Base-by-base conservation (phyloP, 1,139 yeast species). In the Wickerhamiella infanticola region DNA sequence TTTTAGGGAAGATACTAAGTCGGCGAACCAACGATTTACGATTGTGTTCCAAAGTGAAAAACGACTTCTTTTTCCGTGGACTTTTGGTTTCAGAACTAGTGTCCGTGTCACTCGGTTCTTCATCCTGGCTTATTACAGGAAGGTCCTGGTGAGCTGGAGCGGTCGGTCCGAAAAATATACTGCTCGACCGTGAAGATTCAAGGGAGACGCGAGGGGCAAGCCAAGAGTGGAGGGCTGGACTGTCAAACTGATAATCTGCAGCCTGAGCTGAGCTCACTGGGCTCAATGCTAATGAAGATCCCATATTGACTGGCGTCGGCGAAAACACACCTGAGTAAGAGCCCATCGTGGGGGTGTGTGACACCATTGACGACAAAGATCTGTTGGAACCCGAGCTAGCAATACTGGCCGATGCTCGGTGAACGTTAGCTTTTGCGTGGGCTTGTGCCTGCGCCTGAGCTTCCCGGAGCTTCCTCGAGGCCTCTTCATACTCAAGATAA, bases 401-500 rank as follows among this genome's bases (percentile, higher is more conserved):
- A 4, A 38, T 25, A 8, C 29, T 24, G 3, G 40, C 40, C 27
- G 25, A 26, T 11, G 29, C 25, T 3, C 11, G 29, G 33, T 26
- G 40, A 3, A 23, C 25, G 23, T 25, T 24, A 4, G 44, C 38
- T 35, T 39, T 40, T 24, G 39, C 40, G 29, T 39, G 45, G 45
- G 27, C 46, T 31, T 27, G 49, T 45, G 33, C 46, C 47, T 35
- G 50, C 6, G 48, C 49, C 4, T 49, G 46, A 4, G 48, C 45
- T 3, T 44, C 48, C 11, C 46, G 39, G 33, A 46, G 43, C n/a
- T 45, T 39, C 51, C 53, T 35, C 47, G 51, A 5, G 1, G 65
- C 63, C 23, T 56, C 60, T 41, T 60, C 59, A 44, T 59, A 63
- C 41, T 55, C 53, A 27, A 55, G 51, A 42, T 58, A 57, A n/a